Base-by-base conservation (phyloP, 148 eudicot species). In the Rhododendron mucronatum region DNA sequence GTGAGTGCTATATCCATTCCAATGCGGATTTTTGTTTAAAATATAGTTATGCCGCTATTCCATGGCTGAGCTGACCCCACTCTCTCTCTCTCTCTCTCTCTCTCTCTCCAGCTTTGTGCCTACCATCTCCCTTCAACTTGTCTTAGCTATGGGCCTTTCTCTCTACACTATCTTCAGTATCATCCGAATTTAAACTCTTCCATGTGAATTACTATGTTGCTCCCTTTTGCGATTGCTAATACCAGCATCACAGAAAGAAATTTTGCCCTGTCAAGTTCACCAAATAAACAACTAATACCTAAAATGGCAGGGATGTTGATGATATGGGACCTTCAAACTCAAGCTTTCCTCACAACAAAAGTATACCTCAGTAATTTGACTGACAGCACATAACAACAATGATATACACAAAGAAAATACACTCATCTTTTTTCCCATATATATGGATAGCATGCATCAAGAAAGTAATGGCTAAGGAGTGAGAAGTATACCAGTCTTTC, bases 401-500 rank as follows among this genome's bases (percentile, higher is more conserved):
- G 7, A 9, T 47, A 47, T 47, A 9, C 48, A 11, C 13, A 9
- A 11, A 50, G 10, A 50, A 50, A 50, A 48, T 50, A 50, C 53
- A 50, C 53, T 50, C 13, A 50, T 50, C 12, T 50, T 11, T 50
- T 50, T 50, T 11, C 13, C 53, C 53, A 50, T 0, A 50, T 50
- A 50, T 0, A 50, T 50, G 11, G 53, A 50, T 50, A 50, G 12
- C 13, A 9, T 9, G 53, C 53, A 50, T 11, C 53, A 50, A 50
- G 12, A 50, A 39, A 39, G 41, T 39, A 39, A 39, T 0, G 41
- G 0, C 41, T 2, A 39, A 45, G 80, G 41, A 57, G 23, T 47
- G 71, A 84, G 84, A 86, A 75, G 28, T 84, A 84, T 93, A 97
- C 99, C 99, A 97, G 82, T 95, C 96, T 88, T 91, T 95, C 41